A percentile compares a stretch with the other conserved stretches of the same genome.
Conservation (phyloP, 2,329 filamentous ascomycete genomes). For the Nothopassalora personata region DNA sequence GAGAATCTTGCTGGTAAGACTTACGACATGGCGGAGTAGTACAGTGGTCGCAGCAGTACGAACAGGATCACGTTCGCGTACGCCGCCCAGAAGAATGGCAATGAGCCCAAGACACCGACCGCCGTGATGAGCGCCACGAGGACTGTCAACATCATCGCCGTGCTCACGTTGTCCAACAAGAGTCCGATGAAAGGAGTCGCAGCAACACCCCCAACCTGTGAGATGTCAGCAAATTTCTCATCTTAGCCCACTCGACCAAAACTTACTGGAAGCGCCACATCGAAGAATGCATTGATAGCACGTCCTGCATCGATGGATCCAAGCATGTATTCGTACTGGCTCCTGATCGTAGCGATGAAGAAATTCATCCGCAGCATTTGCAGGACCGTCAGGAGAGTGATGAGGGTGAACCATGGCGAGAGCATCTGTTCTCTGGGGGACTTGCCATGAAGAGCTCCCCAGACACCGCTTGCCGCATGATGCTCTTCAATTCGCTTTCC, state of each 20-base stretch:
- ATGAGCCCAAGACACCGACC: constrained; percentile 72
- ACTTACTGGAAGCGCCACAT: constrained; percentile 62
- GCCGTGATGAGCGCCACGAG: constrained; percentile 67
- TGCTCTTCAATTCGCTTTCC: constrained; percentile 16
- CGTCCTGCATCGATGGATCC: constrained; percentile 56
- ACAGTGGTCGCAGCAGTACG: constrained; percentile 78
- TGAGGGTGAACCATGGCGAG: constrained; percentile 77
- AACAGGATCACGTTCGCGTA: constrained; percentile 74
- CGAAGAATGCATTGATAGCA: constrained; percentile 76
- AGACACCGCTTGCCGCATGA: constrained; percentile 60
- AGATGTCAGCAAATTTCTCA: not conserved
- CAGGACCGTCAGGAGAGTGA: constrained; percentile 66
- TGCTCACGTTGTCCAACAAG: constrained; percentile 71
- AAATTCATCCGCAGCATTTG: constrained; percentile 65
- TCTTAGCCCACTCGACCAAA: not conserved
- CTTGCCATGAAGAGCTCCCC: constrained; percentile 75
- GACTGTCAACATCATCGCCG: constrained; percentile 61
- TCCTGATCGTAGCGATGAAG: constrained; percentile 78
- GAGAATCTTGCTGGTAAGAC: not conserved
- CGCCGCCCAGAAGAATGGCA: constrained; percentile 65
- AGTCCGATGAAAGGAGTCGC: constrained; percentile 82
- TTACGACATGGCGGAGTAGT: constrained; percentile 74
- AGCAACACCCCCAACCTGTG: constrained; percentile 64
- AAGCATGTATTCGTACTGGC: constrained; percentile 77
- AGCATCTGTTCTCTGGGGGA: constrained; percentile 66